Evolutionary conservation across 768 basidiomycete genomes (phyloP).

Genomic region (Suillus subalutaceus): DNA sequence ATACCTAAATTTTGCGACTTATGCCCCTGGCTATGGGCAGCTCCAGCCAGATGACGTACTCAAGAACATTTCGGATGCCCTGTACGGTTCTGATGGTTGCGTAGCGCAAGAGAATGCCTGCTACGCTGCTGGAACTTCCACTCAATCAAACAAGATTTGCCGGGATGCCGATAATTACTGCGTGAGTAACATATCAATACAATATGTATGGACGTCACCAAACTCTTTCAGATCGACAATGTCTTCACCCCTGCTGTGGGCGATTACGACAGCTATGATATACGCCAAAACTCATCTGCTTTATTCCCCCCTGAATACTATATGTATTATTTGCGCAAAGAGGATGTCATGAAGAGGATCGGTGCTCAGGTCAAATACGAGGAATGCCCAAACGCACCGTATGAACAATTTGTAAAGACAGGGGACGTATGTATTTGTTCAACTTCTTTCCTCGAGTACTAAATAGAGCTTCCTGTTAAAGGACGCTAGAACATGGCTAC

Average conservation of each 20-base stretch:
- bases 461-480: constrained; percentile 8
- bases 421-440: constrained; percentile 52
- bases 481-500: constrained; percentile 40
- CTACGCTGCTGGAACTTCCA: constrained; percentile 52
- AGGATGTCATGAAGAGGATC: constrained; percentile 45
- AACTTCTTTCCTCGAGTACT: constrained; percentile 12
- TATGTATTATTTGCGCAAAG: constrained; percentile 44
- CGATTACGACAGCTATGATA: constrained; percentile 55
- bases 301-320: constrained; percentile 63
- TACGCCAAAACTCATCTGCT: constrained; percentile 57
- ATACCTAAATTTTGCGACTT: constrained; percentile 58
- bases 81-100: constrained; percentile 53
- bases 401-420: constrained; percentile 46
- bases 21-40: constrained; percentile 70
- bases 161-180: constrained; percentile 55
- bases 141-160: constrained; percentile 54
- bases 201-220: constrained; percentile 2
- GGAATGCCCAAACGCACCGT: constrained; percentile 52
- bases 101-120: constrained; percentile 57
- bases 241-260: constrained; percentile 56
- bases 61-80: constrained; percentile 49
- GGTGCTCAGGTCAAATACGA: constrained; percentile 54
- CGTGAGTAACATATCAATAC: constrained; percentile 38
- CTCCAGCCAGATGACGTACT: constrained; percentile 53
- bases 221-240: constrained; percentile 41